Evolutionary conservation across 2,329 filamentous ascomycete genomes (phyloP).

Genomic region (Exophiala sideris): DNA sequence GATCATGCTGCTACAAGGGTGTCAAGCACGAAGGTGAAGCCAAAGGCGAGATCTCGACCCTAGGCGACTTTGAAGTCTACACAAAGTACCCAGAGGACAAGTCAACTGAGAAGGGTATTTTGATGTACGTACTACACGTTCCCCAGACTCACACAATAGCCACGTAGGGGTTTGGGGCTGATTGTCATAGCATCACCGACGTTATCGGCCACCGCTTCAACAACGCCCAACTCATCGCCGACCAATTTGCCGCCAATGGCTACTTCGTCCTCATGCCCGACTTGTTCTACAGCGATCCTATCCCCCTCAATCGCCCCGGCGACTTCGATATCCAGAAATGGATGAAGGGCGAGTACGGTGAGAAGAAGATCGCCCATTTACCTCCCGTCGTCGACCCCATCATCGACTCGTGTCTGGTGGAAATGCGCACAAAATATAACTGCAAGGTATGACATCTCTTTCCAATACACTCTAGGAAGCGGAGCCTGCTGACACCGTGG

Average conservation of each 20-base stretch:
- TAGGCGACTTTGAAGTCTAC: conserved; percentile 53
- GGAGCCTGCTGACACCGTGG: conserved; percentile 3
- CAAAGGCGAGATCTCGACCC: conserved; percentile 45
- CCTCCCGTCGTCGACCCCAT: conserved; percentile 51
- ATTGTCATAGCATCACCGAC: conserved; percentile 45
- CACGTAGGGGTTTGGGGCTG: background rate
- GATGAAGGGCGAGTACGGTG: conserved; percentile 37
- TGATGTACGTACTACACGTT: conserved; percentile 38
- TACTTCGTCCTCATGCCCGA: conserved; percentile 69
- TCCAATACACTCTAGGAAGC: background rate
- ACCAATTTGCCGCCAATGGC: conserved; percentile 70
- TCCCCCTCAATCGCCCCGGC: conserved; percentile 52
- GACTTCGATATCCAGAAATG: conserved; percentile 52
- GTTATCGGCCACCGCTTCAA: conserved; percentile 56
- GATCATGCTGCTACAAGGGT: conserved; percentile 32
- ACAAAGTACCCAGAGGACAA: conserved; percentile 52
- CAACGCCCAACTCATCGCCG: conserved; percentile 65
- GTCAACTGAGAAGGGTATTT: conserved; percentile 53
- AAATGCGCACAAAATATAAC: conserved; percentile 31
- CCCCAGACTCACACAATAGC: background rate
- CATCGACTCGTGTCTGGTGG: conserved; percentile 45
- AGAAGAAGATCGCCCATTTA: conserved; percentile 35
- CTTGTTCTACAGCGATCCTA: conserved; percentile 61
- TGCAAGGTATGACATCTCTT: conserved; percentile 26
- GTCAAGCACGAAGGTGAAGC: conserved; percentile 52